A percentile compares a stretch with the other conserved stretches of the same genome.
Evolutionary conservation across 78 protist genomes (phyloP).

Genomic region (Planoprotostelium fungivorum): DNA sequence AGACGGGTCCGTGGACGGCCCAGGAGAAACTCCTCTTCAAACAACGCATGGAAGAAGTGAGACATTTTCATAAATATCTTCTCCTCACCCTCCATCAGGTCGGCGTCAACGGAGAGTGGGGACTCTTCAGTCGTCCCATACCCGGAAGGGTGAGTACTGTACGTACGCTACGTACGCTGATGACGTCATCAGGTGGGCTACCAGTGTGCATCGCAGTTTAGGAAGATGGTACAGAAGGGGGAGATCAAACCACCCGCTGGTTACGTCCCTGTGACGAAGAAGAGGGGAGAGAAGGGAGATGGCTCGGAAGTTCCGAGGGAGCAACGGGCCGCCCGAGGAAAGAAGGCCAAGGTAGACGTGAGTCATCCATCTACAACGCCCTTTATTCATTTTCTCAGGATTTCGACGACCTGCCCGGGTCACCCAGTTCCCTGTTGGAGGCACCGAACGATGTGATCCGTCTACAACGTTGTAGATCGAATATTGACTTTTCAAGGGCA

Average conservation of each 20-base stretch:
- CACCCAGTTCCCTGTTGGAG: too few species aligned
- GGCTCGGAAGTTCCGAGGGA: too few species aligned
- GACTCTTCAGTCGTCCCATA: conserved; percentile 43
- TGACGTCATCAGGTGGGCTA: neutral
- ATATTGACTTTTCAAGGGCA: neutral
- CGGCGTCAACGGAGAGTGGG: conserved; percentile 71
- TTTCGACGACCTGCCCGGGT: neutral
- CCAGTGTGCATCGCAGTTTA: neutral
- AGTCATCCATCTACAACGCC: neutral
- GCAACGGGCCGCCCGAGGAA: neutral
- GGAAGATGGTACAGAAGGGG: neutral
- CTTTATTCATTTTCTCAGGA: neutral
- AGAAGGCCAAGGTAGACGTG: neutral
- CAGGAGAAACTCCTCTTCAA: conserved; percentile 42
- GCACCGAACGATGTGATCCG: too few species aligned
- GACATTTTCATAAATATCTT: neutral
- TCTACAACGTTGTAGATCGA: too few species aligned
- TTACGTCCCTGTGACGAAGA: neutral
- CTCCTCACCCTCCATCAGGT: neutral
- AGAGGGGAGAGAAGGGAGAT: neutral
- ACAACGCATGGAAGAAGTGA: conserved; percentile 16
- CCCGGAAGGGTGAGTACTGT: conserved; percentile 69
- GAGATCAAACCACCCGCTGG: neutral
- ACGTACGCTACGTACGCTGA: neutral
- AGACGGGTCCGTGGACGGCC: conserved; percentile 41